Conservation (phyloP, 371 early-diverging fungal species). For the Rhizoclosmatium hyalinum region DNA sequence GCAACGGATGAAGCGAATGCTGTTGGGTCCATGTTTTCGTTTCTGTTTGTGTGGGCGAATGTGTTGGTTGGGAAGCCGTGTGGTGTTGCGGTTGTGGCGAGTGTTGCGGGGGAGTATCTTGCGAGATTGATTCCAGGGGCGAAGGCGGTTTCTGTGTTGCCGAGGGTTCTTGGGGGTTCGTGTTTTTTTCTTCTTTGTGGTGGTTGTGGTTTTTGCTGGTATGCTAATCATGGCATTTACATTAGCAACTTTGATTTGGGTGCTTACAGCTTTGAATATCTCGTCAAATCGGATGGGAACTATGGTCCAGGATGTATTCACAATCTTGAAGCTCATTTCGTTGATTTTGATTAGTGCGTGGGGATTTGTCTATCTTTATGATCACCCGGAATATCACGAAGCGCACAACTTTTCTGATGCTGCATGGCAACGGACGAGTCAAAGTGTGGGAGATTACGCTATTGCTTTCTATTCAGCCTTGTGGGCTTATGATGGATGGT, state of each 20-base stretch:
- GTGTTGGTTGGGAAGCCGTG: conserved; percentile 71
- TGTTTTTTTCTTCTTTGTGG: too few species aligned
- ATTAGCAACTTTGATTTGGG: conserved; percentile 47
- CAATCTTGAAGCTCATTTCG: conserved; percentile 79
- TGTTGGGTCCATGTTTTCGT: conserved; percentile 78
- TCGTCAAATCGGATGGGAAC: conserved; percentile 76
- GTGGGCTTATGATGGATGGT: conserved; percentile 96
- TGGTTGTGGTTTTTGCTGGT: too few species aligned
- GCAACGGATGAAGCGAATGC: conserved; percentile 63
- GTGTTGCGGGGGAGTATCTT: conserved; percentile 79
- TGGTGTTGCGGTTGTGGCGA: conserved; percentile 77
- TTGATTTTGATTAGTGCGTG: conserved; percentile 77
- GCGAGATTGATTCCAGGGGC: conserved; percentile 57
- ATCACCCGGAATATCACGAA: conserved; percentile 44
- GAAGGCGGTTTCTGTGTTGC: conserved; percentile 47
- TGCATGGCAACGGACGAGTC: conserved; percentile 64
- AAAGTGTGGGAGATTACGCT: conserved; percentile 74
- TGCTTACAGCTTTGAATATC: conserved; percentile 75
- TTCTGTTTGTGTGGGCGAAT: conserved; percentile 80
- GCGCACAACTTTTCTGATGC: conserved; percentile 62
- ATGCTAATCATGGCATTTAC: not conserved
- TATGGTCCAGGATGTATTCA: conserved; percentile 81
- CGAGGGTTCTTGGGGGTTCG: conserved; percentile 41
- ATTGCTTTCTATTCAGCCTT: conserved; percentile 80
- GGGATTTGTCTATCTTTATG: conserved; percentile 75